These are phyloP conservation scores for Amanita molliuscula DNA, from an alignment of 768 basidiomycete genomes.

Conservation along the genomic window DNA sequence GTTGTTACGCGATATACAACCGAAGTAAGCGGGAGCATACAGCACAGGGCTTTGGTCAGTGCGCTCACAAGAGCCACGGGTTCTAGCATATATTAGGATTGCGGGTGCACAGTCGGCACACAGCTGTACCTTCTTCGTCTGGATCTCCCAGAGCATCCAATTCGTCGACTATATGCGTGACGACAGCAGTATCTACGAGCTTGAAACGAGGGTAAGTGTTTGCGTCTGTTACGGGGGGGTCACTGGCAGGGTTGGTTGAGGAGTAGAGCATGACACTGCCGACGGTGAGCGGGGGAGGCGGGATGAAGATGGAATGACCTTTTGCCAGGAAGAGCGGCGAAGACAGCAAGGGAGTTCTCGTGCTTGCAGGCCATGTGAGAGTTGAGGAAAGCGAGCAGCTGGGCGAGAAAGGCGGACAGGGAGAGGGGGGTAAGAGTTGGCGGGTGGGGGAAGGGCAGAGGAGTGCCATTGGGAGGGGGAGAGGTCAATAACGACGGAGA, in stretches of 20 bases:
- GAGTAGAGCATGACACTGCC: conserved; percentile 71
- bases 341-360: conserved; percentile 89
- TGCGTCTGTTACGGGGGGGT: conserved; percentile 42
- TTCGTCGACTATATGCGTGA: conserved; percentile 50
- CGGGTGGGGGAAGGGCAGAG: conserved; percentile 33
- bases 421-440: conserved; percentile 43
- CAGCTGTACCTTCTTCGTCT: conserved; percentile 39
- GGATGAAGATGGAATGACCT: conserved; percentile 38
- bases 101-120: conserved; percentile 5
- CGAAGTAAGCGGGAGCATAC: conserved; percentile 31
- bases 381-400: conserved; percentile 86
- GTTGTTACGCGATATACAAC: conserved; percentile 1
- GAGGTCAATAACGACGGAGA: conserved; percentile 80
- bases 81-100: conserved; percentile 20
- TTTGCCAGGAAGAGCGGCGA: conserved; percentile 77
- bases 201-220: conserved; percentile 84
- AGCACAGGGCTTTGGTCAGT: conserved; percentile 86
- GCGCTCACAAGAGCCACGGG: conserved; percentile 79
- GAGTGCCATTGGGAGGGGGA: conserved; percentile 82
- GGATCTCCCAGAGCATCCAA: conserved; percentile 39
- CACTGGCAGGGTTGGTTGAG: conserved; percentile 36
- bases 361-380: conserved; percentile 84
- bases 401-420: conserved; percentile 67
- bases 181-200: conserved; percentile 58
- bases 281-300: background rate